Base-by-base conservation (phyloP, 2,329 filamentous ascomycete species). In the Cladosporium colombiae region DNA sequence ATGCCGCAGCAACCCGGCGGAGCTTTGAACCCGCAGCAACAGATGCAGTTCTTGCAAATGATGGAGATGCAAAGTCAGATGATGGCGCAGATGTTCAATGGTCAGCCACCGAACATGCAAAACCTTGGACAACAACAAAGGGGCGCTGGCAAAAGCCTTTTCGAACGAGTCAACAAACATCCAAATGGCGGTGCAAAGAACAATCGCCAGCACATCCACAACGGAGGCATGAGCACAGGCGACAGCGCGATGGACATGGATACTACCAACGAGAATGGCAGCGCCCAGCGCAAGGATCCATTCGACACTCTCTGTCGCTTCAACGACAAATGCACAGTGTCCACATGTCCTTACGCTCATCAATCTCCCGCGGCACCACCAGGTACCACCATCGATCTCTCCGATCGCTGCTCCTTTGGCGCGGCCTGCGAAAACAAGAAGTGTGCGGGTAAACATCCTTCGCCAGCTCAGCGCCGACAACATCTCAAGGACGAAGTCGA, bases 341-440 rank as follows among this genome's bases (percentile, higher is more conserved):
- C 87, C 71, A 91, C 96, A 68, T 99, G 95, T 81, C 90, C 89
- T 70, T 99, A 92, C 77, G 95, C 92, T 21, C 95, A 99, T 75
- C 94, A 97, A 80, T 97, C 93, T 18, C 93, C 95, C 1, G 93
- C 91, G 2, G 93, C 94, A 35, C 90, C 92, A 3, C 89, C 90
- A 2, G 91, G 90, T 31, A 86, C 86, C 2, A 85, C 88, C 0
- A 84, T 98, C 66, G 95, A 98, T 77, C 84, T 93, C 70, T 86
- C 84, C 66, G 92, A 96, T 73, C 83, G 85, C 21, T 99, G 95
- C 81, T 86, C 86, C 21, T 98, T 91, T 73, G 94, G 93, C 23
- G 92, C 88, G 2, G 93, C 93, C 10, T 99, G 95, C 87, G 96
- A 95, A 81, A 99, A 98, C 83, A 86, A 88, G 74, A 98, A 98